Conservation (phyloP, 2,329 filamentous ascomycete genomes). For the Paramyrothecium sp. region DNA sequence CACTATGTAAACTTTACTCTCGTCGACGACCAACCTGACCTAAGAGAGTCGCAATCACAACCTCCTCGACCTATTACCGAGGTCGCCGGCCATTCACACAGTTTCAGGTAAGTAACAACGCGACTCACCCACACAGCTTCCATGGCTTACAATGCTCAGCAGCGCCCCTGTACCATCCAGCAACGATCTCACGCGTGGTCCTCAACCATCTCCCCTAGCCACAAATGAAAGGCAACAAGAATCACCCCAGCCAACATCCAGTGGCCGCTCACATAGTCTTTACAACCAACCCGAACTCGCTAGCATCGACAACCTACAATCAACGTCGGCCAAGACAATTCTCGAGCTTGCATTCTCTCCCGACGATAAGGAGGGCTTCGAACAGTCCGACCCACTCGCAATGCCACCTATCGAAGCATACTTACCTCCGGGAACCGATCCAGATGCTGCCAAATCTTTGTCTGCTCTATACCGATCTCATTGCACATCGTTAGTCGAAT, state of each 20-base stretch:
- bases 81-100: constrained; percentile 42
- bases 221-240: constrained; percentile 16
- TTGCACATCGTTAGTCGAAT: constrained; percentile 92
- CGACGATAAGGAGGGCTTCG: constrained; percentile 47
- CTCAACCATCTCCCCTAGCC: constrained; percentile 26
- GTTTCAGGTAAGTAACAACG: constrained; percentile 43
- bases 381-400: constrained; percentile 67
- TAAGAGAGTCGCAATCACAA: constrained; percentile 42
- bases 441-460: constrained; percentile 81
- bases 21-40: constrained; percentile 53
- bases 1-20: constrained; percentile 78
- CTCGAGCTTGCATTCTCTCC: constrained; percentile 61
- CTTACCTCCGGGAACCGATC: constrained; percentile 77
- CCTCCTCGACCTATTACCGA: constrained; percentile 51
- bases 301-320: constrained; percentile 57
- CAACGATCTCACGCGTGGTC: constrained; percentile 25
- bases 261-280: constrained; percentile 40
- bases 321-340: constrained; percentile 55
- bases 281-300: constrained; percentile 59
- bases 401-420: constrained; percentile 87
- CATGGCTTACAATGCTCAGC: constrained; percentile 24
- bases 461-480: constrained; percentile 89
- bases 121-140: not conserved
- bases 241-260: constrained; percentile 8
- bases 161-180: constrained; percentile 26